Conservation (phyloP, 2,329 filamentous ascomycete genomes). For the Pyrenochaeta sp. region DNA sequence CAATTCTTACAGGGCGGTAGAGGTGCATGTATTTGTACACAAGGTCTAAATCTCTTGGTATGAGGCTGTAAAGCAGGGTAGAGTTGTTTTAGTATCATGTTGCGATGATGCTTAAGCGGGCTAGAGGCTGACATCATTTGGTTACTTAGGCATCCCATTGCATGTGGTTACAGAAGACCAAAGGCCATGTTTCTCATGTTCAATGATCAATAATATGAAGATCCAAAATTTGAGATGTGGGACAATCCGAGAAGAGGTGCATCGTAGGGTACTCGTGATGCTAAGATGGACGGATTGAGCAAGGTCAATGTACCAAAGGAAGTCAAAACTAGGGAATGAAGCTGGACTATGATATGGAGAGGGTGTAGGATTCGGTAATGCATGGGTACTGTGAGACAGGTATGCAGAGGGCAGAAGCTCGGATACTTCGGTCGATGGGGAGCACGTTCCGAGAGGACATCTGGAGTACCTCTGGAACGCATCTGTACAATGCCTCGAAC, state of each 20-base stretch:
- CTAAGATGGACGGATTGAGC: not conserved
- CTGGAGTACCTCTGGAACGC: too few species aligned
- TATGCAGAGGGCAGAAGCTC: not conserved
- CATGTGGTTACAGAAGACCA: too few species aligned
- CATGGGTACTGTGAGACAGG: not conserved
- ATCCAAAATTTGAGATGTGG: too few species aligned
- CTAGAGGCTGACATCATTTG: not conserved
- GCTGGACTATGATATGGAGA: not conserved
- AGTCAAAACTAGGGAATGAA: not conserved
- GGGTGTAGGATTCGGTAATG: not conserved
- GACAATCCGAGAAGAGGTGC: too few species aligned
- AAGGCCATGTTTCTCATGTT: too few species aligned
- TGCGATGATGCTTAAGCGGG: too few species aligned
- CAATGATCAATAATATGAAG: too few species aligned
- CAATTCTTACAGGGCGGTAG: not conserved
- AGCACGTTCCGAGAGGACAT: not conserved
- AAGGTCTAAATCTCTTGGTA: too few species aligned
- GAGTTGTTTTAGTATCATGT: too few species aligned
- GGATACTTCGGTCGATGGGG: slow-evolving; percentile 1
- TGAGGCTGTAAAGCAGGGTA: too few species aligned
- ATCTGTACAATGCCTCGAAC: too few species aligned
- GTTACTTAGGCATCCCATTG: too few species aligned
- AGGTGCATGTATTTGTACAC: not conserved
- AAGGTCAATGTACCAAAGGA: not conserved
- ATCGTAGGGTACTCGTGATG: not conserved